Evolutionary conservation across 2,329 filamentous ascomycete species (phyloP), one percentile per base, ranked within the genome.

Genomic region (Alternaria angustiovoidea): DNA sequence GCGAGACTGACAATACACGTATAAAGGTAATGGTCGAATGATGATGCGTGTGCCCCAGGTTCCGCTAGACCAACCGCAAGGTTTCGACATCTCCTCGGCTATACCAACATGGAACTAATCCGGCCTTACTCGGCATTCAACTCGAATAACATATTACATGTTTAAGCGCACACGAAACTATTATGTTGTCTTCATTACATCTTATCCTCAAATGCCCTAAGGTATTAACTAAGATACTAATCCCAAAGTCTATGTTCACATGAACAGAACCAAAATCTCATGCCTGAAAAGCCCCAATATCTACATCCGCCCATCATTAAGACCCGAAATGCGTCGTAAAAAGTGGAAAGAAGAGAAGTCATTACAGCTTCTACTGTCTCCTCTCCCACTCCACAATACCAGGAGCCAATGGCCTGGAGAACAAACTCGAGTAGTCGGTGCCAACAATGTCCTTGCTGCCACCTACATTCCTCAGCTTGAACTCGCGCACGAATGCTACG

Each of bases 381-480:
- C 84, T 86, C 83, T 96, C 91, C 88, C 91, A 97, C 77, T 86
- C 83, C 49, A 96, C 87, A 51, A 88, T 83, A 14, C 78, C 81
- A 7, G 82, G 81, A 14, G 71, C 67, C 54, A 82, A 60, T 44
- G 82, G 82, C 62, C 80, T 72, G 48, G 79, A 81, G 69, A 84
- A 84, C 63, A 84, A 58, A 64, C 70, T 72, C 62, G 84, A 84
- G 79, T 89, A 91, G 74, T 92, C 89, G 7, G 89, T 92, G 18
- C 79, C 89, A 46, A 91, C 85, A 38, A 95, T 85, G 34, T 85
- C 86, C 73, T 87, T 82, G 76, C 86, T 87, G n/a, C 91, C 90
- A 69, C 91, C 88, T 2, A 88, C 78, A 70, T 93, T 96, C 74
- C 85, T 84, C 77, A 97, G 87, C 82, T 92, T 94, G 83, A 97